Evolutionary conservation across 2,329 filamentous ascomycete genomes (phyloP).

Genomic region (Calonectria pseudoturangicola): DNA sequence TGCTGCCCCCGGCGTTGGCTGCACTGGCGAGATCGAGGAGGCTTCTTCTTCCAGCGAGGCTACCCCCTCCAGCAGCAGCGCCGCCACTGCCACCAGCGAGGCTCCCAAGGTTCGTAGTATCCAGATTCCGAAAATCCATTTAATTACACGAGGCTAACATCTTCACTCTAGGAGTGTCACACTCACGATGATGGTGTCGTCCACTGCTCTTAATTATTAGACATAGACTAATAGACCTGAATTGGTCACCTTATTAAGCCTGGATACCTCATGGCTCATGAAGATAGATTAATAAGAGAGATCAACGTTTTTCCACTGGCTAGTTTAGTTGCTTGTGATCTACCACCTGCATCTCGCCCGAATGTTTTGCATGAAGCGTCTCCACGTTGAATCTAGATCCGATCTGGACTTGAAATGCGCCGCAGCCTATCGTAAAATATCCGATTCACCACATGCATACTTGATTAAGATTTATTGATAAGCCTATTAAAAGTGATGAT

Average conservation of each 20-base stretch:
- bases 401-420: background rate
- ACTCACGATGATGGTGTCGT: slow-evolving; percentile 66
- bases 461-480: background rate
- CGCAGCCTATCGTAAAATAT: background rate
- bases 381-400: slow-evolving; percentile 9
- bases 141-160: slow-evolving; percentile 73
- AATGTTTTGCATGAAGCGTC: slow-evolving; percentile 18
- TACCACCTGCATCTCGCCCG: slow-evolving; percentile 1
- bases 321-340: background rate
- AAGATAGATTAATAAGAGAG: background rate
- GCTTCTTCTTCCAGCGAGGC: slow-evolving; percentile 22
- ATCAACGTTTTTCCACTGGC: background rate
- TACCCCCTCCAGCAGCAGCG: slow-evolving; percentile 36
- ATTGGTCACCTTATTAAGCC: background rate
- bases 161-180: slow-evolving; percentile 71
- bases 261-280: background rate
- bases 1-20: slow-evolving; percentile 77
- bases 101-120: slow-evolving; percentile 62
- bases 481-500: background rate
- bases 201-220: slow-evolving; percentile 53
- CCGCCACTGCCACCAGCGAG: slow-evolving; percentile 54
- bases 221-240: slow-evolving; percentile 25
- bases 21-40: slow-evolving; percentile 66
- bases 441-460: background rate
- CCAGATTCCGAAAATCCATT: slow-evolving; percentile 43